These are phyloP conservation scores for Paecilomyces sp. DNA, from an alignment of 2,329 filamentous ascomycete genomes.

Conservation along the genomic window DNA sequence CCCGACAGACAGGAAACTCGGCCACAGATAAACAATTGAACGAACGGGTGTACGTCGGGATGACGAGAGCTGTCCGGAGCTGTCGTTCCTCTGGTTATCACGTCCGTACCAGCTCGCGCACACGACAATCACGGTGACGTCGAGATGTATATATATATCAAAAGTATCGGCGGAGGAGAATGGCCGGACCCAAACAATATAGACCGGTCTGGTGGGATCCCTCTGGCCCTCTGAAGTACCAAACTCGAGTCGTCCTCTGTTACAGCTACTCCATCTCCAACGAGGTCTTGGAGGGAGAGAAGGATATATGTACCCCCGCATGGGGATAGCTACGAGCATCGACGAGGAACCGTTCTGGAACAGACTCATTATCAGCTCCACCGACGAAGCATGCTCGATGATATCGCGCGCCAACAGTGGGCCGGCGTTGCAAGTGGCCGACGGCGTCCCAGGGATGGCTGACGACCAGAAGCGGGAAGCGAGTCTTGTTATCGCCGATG, in stretches of 20 bases:
- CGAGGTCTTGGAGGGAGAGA: background rate
- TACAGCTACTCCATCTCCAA: background rate
- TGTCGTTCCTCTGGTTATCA: background rate
- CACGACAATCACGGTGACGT: background rate
- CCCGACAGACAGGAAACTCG: background rate
- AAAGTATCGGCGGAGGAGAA: background rate
- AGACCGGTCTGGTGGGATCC: background rate
- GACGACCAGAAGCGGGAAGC: background rate
- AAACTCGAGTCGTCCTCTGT: background rate
- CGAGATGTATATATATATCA: background rate
- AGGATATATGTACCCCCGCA: background rate
- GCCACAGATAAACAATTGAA: background rate
- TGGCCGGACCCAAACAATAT: background rate
- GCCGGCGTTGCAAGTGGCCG: background rate
- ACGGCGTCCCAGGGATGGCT: background rate
- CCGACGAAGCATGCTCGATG: background rate
- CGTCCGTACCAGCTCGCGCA: background rate
- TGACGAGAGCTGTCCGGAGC: background rate
- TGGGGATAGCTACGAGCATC: background rate
- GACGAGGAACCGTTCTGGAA: background rate
- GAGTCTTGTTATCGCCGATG: background rate
- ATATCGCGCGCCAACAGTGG: background rate
- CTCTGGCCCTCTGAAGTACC: background rate
- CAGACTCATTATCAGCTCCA: background rate
- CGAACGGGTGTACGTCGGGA: background rate